Evolutionary conservation across 1,284 basidiomycete species (phyloP), one percentile per base, ranked within the genome.

Genomic region (Melanopsichium pennsylvanicum): DNA sequence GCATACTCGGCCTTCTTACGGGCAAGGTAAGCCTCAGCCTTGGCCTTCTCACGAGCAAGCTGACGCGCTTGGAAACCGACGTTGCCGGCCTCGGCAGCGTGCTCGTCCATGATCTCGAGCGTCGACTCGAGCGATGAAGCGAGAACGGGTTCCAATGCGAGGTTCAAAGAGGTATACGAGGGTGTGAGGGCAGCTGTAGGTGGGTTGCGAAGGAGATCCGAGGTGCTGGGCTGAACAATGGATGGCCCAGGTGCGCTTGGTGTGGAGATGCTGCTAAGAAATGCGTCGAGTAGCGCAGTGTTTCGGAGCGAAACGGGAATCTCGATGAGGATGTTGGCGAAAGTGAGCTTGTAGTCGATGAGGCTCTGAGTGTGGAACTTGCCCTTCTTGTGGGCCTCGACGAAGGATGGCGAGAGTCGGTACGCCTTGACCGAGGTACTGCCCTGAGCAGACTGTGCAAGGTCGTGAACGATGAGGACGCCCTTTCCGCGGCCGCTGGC

Each of bases 371-470:
- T 87, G 82, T 90, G 92, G 84, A 97, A 97, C 82, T 90, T 92
- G 64, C 88, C 87, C 78, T 86, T 88, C 82, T 90, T 91, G 84
- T 91, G 89, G 8, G 93, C 92, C 67, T 89, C 88, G 80, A 93
- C 84, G 81, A 97, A 97, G 11, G 88, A 85, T 43, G 88, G 84
- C 34, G 91, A 90, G 63, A 98, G 85, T 70, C 89, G 87, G 86
- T 92, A 98, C 39, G 95, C 96, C 74, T 90, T 90, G 84, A 98
- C 89, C 34, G 89, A 88, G 43, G 93, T 87, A 80, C 92, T 94
- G 42, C 93, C 93, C 72, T 90, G 87, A 49, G 88, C 86, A 34
- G 78, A 78, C 67, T 81, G 78, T 7, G 78, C 79, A 16, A 75
- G 66, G 67, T 81, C 78, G 61, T 78, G 79, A 13, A 80, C 78